These are phyloP conservation scores for Aspergillus olivimuriae DNA, from an alignment of 495 filamentous ascomycete genomes.

Conservation along the genomic window DNA sequence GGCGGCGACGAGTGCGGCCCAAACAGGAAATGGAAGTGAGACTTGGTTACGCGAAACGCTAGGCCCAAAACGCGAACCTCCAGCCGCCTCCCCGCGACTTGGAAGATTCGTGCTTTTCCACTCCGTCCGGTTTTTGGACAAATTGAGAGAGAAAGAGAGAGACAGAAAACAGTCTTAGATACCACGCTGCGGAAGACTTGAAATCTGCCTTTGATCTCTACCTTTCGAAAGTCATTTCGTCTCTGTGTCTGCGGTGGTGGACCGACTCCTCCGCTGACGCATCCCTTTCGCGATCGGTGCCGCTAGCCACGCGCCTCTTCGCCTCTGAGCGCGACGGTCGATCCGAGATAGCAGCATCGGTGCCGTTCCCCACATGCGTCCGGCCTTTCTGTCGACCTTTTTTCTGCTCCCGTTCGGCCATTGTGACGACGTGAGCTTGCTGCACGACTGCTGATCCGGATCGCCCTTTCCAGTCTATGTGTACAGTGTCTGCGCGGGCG, in stretches of 20 bases:
- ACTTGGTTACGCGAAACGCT: constrained; percentile 17
- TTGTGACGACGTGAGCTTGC: constrained; percentile 8
- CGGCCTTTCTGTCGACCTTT: constrained; percentile 8
- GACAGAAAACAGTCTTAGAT: not conserved
- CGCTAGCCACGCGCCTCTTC: constrained; percentile 35
- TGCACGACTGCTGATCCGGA: not conserved
- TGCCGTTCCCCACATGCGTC: constrained; percentile 19
- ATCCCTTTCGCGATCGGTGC: constrained; percentile 19
- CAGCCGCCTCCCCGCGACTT: constrained; percentile 26
- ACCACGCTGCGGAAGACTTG: too few species aligned
- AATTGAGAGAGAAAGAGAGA: not conserved
- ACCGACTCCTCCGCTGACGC: not conserved
- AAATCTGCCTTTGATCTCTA: not conserved
- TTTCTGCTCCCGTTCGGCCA: constrained; percentile 10
- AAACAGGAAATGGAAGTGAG: constrained; percentile 22
- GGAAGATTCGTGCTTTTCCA: constrained; percentile 4
- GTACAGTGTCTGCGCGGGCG: constrained; percentile 12
- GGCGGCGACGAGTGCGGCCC: constrained; percentile 9
- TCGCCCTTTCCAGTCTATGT: not conserved
- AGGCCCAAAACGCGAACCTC: constrained; percentile 22
- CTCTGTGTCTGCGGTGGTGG: too few species aligned
- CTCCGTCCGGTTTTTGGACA: not conserved
- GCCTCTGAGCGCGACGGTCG: constrained; percentile 25
- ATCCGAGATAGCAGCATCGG: constrained; percentile 20
- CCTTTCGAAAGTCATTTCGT: not conserved